Evolutionary conservation across 2,329 filamentous ascomycete genomes (phyloP), one percentile per base, ranked within the genome.

Genomic region (Diplodia sapinea): DNA sequence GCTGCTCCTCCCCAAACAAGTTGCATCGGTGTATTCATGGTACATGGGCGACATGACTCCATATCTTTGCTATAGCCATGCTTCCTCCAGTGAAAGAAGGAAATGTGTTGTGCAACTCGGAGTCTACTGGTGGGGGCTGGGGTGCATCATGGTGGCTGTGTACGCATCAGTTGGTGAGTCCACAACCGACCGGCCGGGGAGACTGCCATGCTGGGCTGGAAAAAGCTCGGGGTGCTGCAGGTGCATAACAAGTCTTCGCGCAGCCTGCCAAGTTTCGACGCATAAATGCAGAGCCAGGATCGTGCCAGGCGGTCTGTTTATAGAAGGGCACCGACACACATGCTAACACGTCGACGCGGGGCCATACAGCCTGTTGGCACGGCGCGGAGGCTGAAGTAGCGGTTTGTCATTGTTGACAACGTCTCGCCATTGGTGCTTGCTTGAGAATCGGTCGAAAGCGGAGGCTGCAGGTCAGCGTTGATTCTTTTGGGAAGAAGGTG

Each of bases 321-420:
- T 61, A 49, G 57, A 43, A 9, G 56, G 20, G 20, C 31, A 47
- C 29, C 20, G 56, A 29, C 49, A 15, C 38, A 31, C 57, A 61
- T 47, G 56, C 47, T 11, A 61, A 40, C 38, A 20, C 31, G 7
- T 12, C 11, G 33, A 12, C 11, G 9, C 33, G 33, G 9, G 33
- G 33, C 33, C 33, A 36, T 36, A 9, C 1, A 3, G 33, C 33
- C 9, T 11, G 33, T 33, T n/a, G 36, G 40, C 38, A 31, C 12
- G 26, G 17, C 4, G 20, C 11, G 31, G 33, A 38, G 26, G 20
- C 9, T 23, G 33, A 36, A 36, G 33, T 36, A 12, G 31, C 31
- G 31, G 31, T 33, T 33, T 33, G 31, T 11, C 31, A 33, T 33
- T 4, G 8, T 33, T 33, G 31, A 33, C 31, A 9, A 11, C 31